Conservation (phyloP, 208 protist species). For the Zelonia costaricensis region DNA sequence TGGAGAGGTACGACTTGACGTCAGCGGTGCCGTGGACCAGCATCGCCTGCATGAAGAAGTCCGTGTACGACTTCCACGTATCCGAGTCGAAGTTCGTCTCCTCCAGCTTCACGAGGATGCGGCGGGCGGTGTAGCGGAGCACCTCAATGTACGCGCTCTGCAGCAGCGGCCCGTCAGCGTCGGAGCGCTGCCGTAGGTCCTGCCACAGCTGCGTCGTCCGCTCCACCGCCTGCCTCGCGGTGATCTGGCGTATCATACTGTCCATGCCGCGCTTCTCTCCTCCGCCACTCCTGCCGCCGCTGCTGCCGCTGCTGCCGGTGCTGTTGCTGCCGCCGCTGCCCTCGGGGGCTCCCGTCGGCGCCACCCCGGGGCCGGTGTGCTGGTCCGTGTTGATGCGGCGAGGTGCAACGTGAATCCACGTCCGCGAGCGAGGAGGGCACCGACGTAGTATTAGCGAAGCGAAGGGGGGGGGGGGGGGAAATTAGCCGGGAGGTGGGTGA, state of each 20-base stretch:
- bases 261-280: slow-evolving; percentile 19
- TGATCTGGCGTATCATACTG: slow-evolving; percentile 27
- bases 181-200: slow-evolving; percentile 10
- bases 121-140: slow-evolving; percentile 37
- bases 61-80: slow-evolving; percentile 50
- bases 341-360: too few species aligned
- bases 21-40: slow-evolving; percentile 45
- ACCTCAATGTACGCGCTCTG: slow-evolving; percentile 35
- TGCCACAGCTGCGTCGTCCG: slow-evolving; percentile 22
- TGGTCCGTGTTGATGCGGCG: too few species aligned
- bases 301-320: too few species aligned
- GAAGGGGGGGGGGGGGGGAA: too few species aligned
- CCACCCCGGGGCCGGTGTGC: too few species aligned
- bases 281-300: too few species aligned
- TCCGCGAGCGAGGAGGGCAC: too few species aligned
- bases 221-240: slow-evolving; percentile 15
- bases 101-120: slow-evolving; percentile 47
- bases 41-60: slow-evolving; percentile 46
- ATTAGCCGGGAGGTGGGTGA: too few species aligned
- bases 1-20: slow-evolving; percentile 23
- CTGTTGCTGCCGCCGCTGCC: too few species aligned
- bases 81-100: slow-evolving; percentile 34
- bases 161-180: background rate
- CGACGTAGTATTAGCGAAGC: too few species aligned
- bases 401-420: too few species aligned